These are phyloP conservation scores for Venturia aucupariae DNA, from an alignment of 2,329 filamentous ascomycete genomes.

Conservation along the genomic window DNA sequence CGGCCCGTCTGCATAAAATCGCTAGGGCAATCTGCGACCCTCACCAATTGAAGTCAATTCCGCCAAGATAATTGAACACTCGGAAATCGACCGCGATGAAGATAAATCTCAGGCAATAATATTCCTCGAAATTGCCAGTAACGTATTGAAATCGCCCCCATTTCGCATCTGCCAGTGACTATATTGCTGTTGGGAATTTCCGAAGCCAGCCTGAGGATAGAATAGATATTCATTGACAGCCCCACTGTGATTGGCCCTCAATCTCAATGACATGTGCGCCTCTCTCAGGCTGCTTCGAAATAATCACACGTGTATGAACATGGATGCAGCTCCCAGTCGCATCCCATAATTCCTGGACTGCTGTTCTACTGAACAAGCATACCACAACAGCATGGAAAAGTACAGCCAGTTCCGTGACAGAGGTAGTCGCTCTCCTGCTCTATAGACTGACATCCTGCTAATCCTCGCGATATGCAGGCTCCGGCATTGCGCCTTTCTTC, in stretches of 20 bases:
- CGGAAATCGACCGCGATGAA: background rate
- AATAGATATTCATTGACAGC: too few species aligned
- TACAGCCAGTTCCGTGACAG: constrained; percentile 87
- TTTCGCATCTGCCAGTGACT: background rate
- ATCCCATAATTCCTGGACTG: background rate
- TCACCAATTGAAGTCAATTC: background rate
- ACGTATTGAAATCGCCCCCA: background rate
- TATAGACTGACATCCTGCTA: constrained; percentile 5
- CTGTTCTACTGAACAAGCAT: background rate
- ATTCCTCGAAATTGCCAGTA: background rate
- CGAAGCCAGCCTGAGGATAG: too few species aligned
- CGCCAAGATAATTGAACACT: background rate
- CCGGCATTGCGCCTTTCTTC: constrained; percentile 92
- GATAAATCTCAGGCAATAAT: background rate
- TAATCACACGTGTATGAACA: background rate
- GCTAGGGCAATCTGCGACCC: background rate
- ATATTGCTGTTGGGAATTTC: background rate
- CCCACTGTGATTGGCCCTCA: background rate
- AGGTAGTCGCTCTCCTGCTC: constrained; percentile 43
- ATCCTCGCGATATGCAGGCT: constrained; percentile 48
- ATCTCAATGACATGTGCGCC: constrained; percentile 2
- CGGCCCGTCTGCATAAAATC: background rate
- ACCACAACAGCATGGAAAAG: constrained; percentile 65
- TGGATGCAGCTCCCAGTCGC: too few species aligned
- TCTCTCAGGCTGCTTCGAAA: background rate